Evolutionary conservation across 371 early-diverging fungal species (phyloP), one percentile per base, ranked within the genome.

Genomic region (Zopfochytrium polystomum): DNA sequence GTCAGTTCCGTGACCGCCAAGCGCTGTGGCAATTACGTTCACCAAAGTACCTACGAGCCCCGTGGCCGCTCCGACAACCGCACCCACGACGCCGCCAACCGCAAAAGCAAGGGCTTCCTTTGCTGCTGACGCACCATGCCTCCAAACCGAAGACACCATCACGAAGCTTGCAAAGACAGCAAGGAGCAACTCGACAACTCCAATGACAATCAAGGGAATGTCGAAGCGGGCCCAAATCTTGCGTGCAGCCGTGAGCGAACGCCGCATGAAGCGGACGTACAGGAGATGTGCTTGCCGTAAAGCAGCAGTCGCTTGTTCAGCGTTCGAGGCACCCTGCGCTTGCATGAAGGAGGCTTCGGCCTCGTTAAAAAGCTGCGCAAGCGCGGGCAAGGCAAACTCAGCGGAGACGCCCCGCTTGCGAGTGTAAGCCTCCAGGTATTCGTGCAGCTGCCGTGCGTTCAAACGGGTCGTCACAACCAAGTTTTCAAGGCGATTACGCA

Each of bases 191-290:
- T 65, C 48, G 2, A 43, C 31, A 6, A 47, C 18, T 5, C 80
- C 80, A 62, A 76, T 57, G 5, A 66, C 54, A 25, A 80, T 77
- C 29, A 78, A 31, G 11, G 69, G 59, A 0, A 85, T 73, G 50
- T 95, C 93, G 67, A 97, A 97, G 33, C 91, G 90, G 4, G 95
- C 92, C 96, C 97, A 97, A 44, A 90, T 83, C 22, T 81, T 73
- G 15, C 91, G 84, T 55, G 90, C 87, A 23, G 84, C 83, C 11
- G 81, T 76, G 27, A 95, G 75, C 0, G 89, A 80, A 13, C 72
- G 67, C 1, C 88, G 75, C 49, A 87, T 70, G 55, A 89, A 93
- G 2, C 68, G 66, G 32, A 82, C 78, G 62, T 90, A 90, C 27
- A 52, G n/a, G 15, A 70, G 49, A 52, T 69, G 69, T 1, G 62